Percentiles rank a stretch among this genome's conserved stretches.
phyloP scores from a whole-genome alignment of 768 basidiomycete genomes.

The Termitomyces sp. region DNA sequence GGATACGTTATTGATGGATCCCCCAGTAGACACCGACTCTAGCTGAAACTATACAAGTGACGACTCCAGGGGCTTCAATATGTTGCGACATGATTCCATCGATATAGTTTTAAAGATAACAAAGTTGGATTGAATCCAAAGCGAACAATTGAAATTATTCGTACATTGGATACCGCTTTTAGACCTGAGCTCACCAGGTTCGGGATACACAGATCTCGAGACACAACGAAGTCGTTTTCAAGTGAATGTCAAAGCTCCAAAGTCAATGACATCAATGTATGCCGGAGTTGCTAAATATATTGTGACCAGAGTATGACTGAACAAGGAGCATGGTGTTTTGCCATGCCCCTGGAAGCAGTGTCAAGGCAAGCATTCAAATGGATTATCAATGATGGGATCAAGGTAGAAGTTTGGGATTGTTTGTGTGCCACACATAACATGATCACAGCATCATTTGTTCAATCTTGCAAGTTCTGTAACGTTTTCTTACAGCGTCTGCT shows the following conservation, averaged over 20 bases:
- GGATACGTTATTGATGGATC: background rate
- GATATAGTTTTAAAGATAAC: background rate
- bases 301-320: background rate
- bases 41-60: background rate
- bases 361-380: too few relatives aligned
- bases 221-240: background rate
- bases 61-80: background rate
- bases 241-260: background rate
- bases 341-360: background rate
- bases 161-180: background rate
- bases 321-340: background rate
- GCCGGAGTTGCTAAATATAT: background rate
- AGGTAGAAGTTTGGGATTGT: background rate
- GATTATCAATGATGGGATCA: background rate
- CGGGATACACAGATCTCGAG: background rate
- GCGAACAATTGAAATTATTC: too few relatives aligned
- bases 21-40: too few relatives aligned
- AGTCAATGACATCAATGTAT: background rate
- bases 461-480: background rate
- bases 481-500: conserved; percentile 1
- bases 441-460: background rate
- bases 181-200: background rate
- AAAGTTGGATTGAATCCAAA: background rate
- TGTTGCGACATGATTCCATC: background rate
- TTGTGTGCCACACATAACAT: background rate